phyloP scores from a whole-genome alignment of 371 early-diverging fungal species.

The Syncephalastrum monosporum region DNA sequence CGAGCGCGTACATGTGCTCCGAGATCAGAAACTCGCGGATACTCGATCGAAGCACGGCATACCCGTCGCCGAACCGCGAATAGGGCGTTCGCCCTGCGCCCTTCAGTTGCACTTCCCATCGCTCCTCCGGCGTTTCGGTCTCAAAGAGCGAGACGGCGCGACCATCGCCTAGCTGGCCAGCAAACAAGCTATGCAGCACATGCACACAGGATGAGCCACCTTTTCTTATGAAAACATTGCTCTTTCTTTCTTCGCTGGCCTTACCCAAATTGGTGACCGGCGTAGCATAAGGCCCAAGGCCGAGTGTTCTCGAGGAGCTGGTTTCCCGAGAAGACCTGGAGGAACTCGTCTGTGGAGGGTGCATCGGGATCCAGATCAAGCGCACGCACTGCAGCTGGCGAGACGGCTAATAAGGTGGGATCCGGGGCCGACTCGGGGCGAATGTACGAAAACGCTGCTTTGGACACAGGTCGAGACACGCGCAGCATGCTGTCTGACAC shows the following conservation, averaged over 20 bases:
- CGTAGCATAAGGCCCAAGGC: conserved; percentile 87
- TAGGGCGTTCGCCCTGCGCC: conserved; percentile 87
- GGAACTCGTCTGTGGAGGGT: conserved; percentile 21
- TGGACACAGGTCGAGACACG: conserved; percentile 56
- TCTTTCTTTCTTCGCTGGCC: not conserved
- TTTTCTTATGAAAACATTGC: too few species aligned
- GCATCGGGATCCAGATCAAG: conserved; percentile 47
- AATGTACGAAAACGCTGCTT: conserved; percentile 61
- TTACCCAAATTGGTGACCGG: conserved; percentile 89
- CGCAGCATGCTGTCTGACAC: conserved; percentile 24
- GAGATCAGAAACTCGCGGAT: conserved; percentile 85
- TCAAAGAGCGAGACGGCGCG: conserved; percentile 79
- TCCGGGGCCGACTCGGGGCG: conserved; percentile 53
- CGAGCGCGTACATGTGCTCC: conserved; percentile 76
- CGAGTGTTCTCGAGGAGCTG: conserved; percentile 44
- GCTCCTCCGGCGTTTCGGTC: conserved; percentile 29
- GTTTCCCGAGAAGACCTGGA: conserved; percentile 46
- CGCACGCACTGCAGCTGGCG: conserved; percentile 29
- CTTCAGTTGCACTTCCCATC: conserved; percentile 85
- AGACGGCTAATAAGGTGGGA: conserved; percentile 46
- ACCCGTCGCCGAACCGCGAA: conserved; percentile 87
- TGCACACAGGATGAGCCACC: not conserved
- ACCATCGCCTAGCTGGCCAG: conserved; percentile 86
- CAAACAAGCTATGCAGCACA: conserved; percentile 38
- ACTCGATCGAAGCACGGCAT: conserved; percentile 78